Evolutionary conservation across 129 eudicot genomes (phyloP).

Genomic region (Flaveria linearis): DNA sequence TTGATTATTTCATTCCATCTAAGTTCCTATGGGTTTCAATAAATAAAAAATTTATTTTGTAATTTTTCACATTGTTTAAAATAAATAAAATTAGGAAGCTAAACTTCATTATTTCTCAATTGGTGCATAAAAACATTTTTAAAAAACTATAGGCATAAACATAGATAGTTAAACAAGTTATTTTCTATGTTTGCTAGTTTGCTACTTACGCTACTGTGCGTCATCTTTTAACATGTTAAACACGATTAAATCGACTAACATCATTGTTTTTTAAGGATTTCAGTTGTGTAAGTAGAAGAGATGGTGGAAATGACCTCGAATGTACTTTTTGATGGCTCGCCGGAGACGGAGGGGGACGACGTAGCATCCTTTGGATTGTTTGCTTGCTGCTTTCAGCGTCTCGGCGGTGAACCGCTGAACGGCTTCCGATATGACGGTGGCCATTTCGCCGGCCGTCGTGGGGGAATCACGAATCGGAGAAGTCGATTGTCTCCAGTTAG

Average conservation of each 20-base stretch:
- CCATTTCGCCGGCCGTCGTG: constrained; percentile 42
- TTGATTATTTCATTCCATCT: too few species aligned
- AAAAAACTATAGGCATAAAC: too few species aligned
- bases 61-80: too few species aligned
- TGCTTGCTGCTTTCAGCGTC: constrained; percentile 77
- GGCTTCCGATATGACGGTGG: constrained; percentile 54
- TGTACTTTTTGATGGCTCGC: constrained; percentile 66
- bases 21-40: not conserved
- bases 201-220: too few species aligned
- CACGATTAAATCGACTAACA: not conserved
- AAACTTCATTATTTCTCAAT: too few species aligned
- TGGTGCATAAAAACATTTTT: too few species aligned
- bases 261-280: not conserved
- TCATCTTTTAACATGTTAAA: too few species aligned
- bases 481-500: not conserved
- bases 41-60: too few species aligned
- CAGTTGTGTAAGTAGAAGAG: not conserved
- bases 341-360: constrained; percentile 84
- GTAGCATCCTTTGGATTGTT: constrained; percentile 67
- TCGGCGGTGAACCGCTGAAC: constrained; percentile 74
- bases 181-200: too few species aligned
- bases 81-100: too few species aligned
- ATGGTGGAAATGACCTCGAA: constrained; percentile 55
- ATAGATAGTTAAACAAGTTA: too few species aligned
- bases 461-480: not conserved